Evolutionary conservation across 2,329 filamentous ascomycete species (phyloP).

Genomic region (Diaporthe sp.): DNA sequence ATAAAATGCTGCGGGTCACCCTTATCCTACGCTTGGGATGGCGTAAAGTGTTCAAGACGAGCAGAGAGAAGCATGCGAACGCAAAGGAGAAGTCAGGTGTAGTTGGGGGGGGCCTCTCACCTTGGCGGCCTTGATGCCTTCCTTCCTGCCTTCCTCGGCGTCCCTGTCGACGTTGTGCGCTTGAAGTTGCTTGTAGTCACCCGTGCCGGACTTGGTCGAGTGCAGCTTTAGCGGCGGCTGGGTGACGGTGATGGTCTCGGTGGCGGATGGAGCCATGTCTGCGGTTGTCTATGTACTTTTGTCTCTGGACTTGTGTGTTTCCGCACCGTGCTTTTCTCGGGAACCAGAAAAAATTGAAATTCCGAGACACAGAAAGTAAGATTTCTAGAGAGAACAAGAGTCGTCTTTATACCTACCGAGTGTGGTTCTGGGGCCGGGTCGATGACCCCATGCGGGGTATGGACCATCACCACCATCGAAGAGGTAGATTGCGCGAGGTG

Average conservation of each 20-base stretch:
- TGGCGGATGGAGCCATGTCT: conserved; percentile 54
- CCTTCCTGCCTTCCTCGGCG: conserved; percentile 43
- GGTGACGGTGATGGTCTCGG: conserved; percentile 48
- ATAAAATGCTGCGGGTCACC: not conserved
- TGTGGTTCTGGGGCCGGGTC: conserved; percentile 5
- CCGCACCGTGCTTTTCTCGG: too few species aligned
- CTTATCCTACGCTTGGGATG: not conserved
- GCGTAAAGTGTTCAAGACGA: not conserved
- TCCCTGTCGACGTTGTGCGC: conserved; percentile 40
- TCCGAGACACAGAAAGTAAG: too few species aligned
- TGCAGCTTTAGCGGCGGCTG: conserved; percentile 47
- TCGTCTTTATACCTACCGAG: conserved; percentile 32
- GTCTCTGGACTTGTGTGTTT: not conserved
- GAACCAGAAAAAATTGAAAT: not conserved
- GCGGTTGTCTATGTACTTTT: conserved; percentile 60
- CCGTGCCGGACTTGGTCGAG: conserved; percentile 57
- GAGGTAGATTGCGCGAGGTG: conserved; percentile 41
- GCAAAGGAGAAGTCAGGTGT: not conserved
- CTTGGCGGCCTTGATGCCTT: conserved; percentile 42
- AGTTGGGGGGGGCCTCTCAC: conserved; percentile 16
- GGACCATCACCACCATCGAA: conserved; percentile 37
- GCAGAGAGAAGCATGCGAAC: not conserved
- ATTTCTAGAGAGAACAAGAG: not conserved
- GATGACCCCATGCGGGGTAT: conserved; percentile 39
- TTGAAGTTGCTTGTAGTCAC: conserved; percentile 46